Base-by-base conservation (phyloP, 495 filamentous ascomycete species). In the Neurospora discreta region DNA sequence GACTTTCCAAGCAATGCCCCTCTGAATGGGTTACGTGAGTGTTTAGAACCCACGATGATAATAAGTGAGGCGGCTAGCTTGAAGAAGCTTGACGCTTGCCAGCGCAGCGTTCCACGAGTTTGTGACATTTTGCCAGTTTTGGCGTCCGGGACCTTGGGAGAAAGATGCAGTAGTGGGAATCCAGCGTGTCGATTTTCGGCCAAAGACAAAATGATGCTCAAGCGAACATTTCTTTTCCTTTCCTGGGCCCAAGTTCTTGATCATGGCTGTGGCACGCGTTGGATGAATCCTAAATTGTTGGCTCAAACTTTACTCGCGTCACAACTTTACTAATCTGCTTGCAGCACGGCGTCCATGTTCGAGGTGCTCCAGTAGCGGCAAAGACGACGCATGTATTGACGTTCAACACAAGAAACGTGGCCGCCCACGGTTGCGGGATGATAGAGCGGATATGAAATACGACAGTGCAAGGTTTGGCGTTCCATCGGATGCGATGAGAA, bases 331-430 rank as follows among this genome's bases (percentile, higher is more conserved):
- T 76, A 70, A 80, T n/a, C 73, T 44, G 20, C 75, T 68, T n/a
- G 70, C 79, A 90, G 89, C 86, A 39, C 85, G 88, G 73, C 84
- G 89, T 69, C 89, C 89, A 33, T 90, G 89, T 71, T 87, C 87
- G 68, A 82, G 89, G 69, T 90, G 89, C 77, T 76, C 87, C 70
- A 85, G 82, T 69, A 88, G 87, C 78, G 87, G 87, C 70, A 90
- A 90, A 74, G 81, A 97, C 87, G 91, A 94, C 69, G 88, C 91
- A n/a, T 98, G 95, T 75, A 85, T 93, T 69, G 95, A 99, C 80
- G 93, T 98, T 30, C 93, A 94, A 75, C 95, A 98, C 81, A 99
- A 98, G 82, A 98, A 98, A 79, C 86, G 95, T 73, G 95, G 95
- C 26, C 87, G 95, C 71, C 95, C 95, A 75, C 90, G 95, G 69